phyloP scores from a whole-genome alignment of 192 early-diverging fungal genomes.

The Gryganskiella cystojenkinii region DNA sequence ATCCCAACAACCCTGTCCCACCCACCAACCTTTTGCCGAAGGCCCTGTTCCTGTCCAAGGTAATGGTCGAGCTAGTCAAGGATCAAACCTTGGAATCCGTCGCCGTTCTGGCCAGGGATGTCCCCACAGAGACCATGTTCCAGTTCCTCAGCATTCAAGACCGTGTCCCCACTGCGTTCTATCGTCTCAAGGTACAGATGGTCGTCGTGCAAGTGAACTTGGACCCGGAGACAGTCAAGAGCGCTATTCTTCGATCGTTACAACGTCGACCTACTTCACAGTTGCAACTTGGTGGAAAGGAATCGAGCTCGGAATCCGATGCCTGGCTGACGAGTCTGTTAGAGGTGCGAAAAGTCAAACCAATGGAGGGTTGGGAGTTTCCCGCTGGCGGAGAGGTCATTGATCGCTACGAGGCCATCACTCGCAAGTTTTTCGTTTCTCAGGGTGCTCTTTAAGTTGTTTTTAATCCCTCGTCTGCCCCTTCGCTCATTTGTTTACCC shows the following conservation, averaged over 20 bases:
- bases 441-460: constrained; percentile 28
- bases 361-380: constrained; percentile 42
- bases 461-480: too few species aligned
- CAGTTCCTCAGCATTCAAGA: constrained; percentile 32
- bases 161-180: constrained; percentile 24
- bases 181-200: constrained; percentile 41
- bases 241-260: too few species aligned
- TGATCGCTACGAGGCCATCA: constrained; percentile 46
- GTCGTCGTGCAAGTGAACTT: constrained; percentile 24
- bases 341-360: neutral
- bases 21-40: neutral
- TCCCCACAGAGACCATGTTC: constrained; percentile 38
- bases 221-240: neutral
- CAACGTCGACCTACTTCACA: too few species aligned
- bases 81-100: constrained; percentile 19
- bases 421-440: constrained; percentile 40
- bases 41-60: constrained; percentile 13
- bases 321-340: too few species aligned
- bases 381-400: constrained; percentile 39
- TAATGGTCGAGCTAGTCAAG: constrained; percentile 27
- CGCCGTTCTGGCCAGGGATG: constrained; percentile 20
- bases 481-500: too few species aligned
- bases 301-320: too few species aligned
- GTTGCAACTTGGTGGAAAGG: too few species aligned
- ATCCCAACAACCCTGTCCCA: neutral